Percentiles rank a stretch among this genome's conserved stretches.
phyloP scores from a whole-genome alignment of 1,139 yeast genomes.

The Pneumocystis murina region DNA sequence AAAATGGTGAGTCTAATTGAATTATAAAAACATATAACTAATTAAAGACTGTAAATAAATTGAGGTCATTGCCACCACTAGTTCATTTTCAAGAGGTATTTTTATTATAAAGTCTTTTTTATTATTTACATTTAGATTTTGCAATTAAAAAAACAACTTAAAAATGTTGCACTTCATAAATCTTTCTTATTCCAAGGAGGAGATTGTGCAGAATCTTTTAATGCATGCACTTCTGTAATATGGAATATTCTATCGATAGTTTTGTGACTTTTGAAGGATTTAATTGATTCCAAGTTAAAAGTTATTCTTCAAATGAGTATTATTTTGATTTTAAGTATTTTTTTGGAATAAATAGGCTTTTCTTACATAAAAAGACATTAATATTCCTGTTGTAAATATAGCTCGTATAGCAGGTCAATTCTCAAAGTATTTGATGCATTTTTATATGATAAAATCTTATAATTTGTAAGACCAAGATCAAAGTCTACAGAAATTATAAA shows the following conservation, averaged over 20 bases:
- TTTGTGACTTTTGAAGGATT: constrained; percentile 9
- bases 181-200: constrained; percentile 34
- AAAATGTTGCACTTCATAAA: constrained; percentile 30
- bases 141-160: constrained; percentile 22
- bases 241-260: neutral
- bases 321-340: constrained; percentile 29
- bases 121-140: constrained; percentile 18
- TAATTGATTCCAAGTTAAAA: constrained; percentile 29
- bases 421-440: constrained; percentile 22
- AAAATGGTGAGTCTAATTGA: constrained; percentile 17
- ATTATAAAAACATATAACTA: neutral
- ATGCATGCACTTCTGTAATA: constrained; percentile 22
- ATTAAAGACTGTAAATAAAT: constrained; percentile 25
- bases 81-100: constrained; percentile 26
- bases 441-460: neutral
- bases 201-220: constrained; percentile 34
- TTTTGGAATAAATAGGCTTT: neutral
- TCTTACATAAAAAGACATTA: constrained; percentile 2
- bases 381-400: constrained; percentile 23
- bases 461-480: constrained; percentile 24
- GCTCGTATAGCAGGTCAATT: constrained; percentile 35
- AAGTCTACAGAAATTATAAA: constrained; percentile 29
- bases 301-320: constrained; percentile 31
- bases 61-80: constrained; percentile 30
- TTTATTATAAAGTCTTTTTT: neutral